A percentile compares a stretch with the other conserved stretches of the same genome.
These are phyloP conservation scores for Lipomyces kockii DNA, from an alignment of 805 yeast genomes.

Conservation along the genomic window DNA sequence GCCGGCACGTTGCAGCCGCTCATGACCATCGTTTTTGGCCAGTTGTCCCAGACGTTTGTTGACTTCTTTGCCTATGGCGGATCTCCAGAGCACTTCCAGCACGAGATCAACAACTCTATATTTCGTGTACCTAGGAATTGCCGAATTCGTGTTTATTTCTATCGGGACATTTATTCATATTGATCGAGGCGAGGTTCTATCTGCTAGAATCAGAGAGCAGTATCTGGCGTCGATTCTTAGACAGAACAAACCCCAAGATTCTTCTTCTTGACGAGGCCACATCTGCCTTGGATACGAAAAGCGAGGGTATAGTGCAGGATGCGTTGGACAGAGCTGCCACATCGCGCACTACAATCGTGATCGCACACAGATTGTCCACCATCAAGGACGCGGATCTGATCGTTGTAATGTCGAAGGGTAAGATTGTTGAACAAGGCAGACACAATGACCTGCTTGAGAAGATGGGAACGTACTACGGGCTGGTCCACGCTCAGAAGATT, in stretches of 20 bases:
- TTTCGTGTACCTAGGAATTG: conserved; percentile 50
- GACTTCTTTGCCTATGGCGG: conserved; percentile 38
- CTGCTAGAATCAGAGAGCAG: conserved; percentile 46
- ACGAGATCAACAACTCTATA: conserved; percentile 46
- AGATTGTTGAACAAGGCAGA: conserved; percentile 47
- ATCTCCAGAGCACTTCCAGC: conserved; percentile 41
- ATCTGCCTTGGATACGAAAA: conserved; percentile 64
- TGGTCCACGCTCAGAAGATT: conserved; percentile 5
- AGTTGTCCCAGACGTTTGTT: conserved; percentile 46
- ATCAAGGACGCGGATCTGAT: conserved; percentile 55
- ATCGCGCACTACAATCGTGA: conserved; percentile 53
- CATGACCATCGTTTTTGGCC: conserved; percentile 50
- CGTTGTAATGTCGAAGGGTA: conserved; percentile 50
- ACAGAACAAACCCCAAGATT: conserved; percentile 56
- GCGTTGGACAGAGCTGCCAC: conserved; percentile 49
- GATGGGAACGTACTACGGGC: conserved; percentile 38
- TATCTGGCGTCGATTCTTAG: conserved; percentile 47
- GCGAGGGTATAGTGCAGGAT: conserved; percentile 62
- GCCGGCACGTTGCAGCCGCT: conserved; percentile 46
- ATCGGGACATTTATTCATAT: conserved; percentile 46
- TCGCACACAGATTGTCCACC: conserved; percentile 58
- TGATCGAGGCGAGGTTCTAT: conserved; percentile 49
- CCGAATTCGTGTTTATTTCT: conserved; percentile 31
- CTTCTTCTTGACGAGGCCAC: conserved; percentile 69
- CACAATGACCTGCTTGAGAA: conserved; percentile 42